Percentiles rank a stretch among this genome's conserved stretches.
Conservation (phyloP, 2,329 filamentous ascomycete species). For the Chaetothyriales sp. region DNA sequence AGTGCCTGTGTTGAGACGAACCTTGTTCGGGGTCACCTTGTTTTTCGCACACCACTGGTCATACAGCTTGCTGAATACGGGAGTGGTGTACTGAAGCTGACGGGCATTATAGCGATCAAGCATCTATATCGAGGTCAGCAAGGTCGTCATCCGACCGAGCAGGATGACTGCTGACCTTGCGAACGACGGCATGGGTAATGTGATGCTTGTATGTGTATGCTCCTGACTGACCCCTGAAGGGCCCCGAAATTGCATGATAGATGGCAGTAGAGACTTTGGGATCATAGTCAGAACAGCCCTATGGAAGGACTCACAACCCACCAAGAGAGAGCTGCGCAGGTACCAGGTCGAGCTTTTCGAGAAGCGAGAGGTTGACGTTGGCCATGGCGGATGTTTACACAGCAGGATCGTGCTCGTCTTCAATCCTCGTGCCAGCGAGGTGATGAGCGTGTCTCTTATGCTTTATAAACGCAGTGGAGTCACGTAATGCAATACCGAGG, state of each 20-base stretch:
- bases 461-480: too few relatives aligned
- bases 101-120: constrained; percentile 6
- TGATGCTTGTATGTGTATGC: constrained; percentile 24
- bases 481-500: too few relatives aligned
- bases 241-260: constrained; percentile 20
- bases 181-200: constrained; percentile 21
- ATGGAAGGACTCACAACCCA: neutral
- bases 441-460: too few relatives aligned
- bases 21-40: constrained; percentile 6
- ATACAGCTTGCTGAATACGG: constrained; percentile 12
- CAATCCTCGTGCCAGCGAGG: too few relatives aligned
- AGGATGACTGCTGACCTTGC: constrained; percentile 10
- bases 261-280: constrained; percentile 5
- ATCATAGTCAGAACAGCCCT: neutral
- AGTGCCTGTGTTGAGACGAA: constrained; percentile 12
- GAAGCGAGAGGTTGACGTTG: constrained; percentile 1
- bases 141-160: neutral
- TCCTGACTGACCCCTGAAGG: constrained; percentile 26
- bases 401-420: too few relatives aligned
- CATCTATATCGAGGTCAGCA: constrained; percentile 4
- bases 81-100: constrained; percentile 13
- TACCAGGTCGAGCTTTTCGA: constrained; percentile 11
- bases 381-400: neutral
- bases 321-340: constrained; percentile 7
- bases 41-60: constrained; percentile 9